Base-by-base conservation (phyloP, 2,329 filamentous ascomycete genomes). In the Leptographium lundbergii region DNA sequence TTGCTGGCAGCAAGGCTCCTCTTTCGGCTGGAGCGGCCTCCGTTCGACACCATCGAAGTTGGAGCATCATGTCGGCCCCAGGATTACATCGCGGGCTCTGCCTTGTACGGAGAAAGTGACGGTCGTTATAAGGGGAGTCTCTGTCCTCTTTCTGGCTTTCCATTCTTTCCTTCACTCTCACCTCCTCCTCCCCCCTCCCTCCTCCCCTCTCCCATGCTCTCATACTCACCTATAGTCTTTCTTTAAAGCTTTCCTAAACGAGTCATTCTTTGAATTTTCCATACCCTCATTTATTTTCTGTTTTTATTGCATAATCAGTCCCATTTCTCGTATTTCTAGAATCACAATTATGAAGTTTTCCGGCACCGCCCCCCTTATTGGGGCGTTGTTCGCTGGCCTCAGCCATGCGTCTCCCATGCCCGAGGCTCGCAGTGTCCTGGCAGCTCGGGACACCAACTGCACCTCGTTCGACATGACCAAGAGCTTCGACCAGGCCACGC, bases 401-500 rank as follows among this genome's bases (percentile, higher is more conserved):
- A n/a, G 34, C 57, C 52, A 62, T 58, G 64, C 63, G 25, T 60
- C 64, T 11, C 62, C 62, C 6, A 59, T 55, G 0, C 53, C 42
- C 13, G 4, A 53, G 36, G 29, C 47, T 11, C 47, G 47, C 22
- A 50, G 24, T 25, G 47, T 6, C 17, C 22, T 45, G 10, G 29
- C 32, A 24, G 48, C 51, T 34, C 59, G 54, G 54, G 52, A 60
- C 1, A 42, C 22, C 55, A 32, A 32, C 25, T 52, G 25, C 48
- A 25, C 47, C 25, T 17, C 55, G 14, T 66, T 65, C 53, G 29
- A 57, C 57, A 57, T 66, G 25, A 19, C 24, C 57, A 64, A 64
- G 61, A 50, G 32, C 55, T 64, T 57, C 51, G 52, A 65, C 22
- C 57, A 65, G 54, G 61, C 61, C 56, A 61, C 51, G 2, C 62